A percentile compares a stretch with the other conserved stretches of the same genome.
Evolutionary conservation across 2,329 filamentous ascomycete species (phyloP).

Genomic region (Paecilomyces formosus): DNA sequence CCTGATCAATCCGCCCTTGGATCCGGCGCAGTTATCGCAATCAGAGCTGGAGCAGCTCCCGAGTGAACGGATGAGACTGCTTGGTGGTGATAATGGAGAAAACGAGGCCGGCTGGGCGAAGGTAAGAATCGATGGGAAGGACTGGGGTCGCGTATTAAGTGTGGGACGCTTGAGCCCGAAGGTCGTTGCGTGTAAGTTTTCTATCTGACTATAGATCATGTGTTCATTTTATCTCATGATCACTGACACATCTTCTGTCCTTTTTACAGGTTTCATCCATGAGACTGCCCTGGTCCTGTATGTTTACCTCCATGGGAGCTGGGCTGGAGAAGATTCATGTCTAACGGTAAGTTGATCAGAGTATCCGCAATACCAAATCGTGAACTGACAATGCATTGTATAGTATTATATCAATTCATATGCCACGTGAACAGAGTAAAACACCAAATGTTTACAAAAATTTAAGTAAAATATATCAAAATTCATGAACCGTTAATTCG

Average conservation of each 20-base stretch:
- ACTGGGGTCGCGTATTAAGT: slow-evolving; percentile 91
- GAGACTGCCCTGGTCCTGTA: slow-evolving; percentile 40
- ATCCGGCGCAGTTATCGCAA: slow-evolving; percentile 65
- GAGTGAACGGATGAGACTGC: slow-evolving; percentile 64
- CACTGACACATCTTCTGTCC: neutral
- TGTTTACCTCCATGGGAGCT: slow-evolving; percentile 37
- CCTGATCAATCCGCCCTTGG: slow-evolving; percentile 79
- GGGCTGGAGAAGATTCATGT: slow-evolving; percentile 37
- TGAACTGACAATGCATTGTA: neutral
- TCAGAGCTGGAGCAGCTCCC: slow-evolving; percentile 66
- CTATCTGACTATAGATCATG: slow-evolving; percentile 1
- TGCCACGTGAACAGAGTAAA: slow-evolving; percentile 15
- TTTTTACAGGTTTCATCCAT: slow-evolving; percentile 33
- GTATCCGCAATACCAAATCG: neutral
- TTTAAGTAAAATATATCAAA: neutral
- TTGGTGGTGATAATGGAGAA: slow-evolving; percentile 49
- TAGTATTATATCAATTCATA: slow-evolving; percentile 43
- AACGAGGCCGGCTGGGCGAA: slow-evolving; percentile 81
- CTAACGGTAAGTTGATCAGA: slow-evolving; percentile 31
- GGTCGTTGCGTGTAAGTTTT: slow-evolving; percentile 73
- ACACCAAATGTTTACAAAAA: neutral
- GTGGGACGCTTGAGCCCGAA: slow-evolving; percentile 82
- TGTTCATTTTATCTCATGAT: neutral
- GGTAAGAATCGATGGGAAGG: slow-evolving; percentile 83
- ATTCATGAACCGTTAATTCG: neutral